Evolutionary conservation across 352 stramenopile genomes (phyloP), one percentile per base, ranked within the genome.

Genomic region (Phytophthora pini): DNA sequence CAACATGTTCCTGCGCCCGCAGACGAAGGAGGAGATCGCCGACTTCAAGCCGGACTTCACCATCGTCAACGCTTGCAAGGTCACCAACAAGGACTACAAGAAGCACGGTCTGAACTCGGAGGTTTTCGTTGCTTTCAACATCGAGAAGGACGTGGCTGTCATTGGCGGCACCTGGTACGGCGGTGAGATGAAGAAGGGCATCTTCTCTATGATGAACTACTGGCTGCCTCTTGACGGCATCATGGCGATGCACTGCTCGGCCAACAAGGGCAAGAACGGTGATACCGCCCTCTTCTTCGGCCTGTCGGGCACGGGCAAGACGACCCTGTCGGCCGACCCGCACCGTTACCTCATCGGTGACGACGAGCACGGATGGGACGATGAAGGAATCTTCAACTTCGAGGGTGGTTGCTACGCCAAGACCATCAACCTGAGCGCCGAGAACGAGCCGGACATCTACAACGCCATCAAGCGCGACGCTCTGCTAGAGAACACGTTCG

Each of bases 381-480:
- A 99, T 59, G 81, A 98, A 66, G 97, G 97, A 38, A 92, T 99
- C 54, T 99, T 99, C 82, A 99, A 99, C 86, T 99, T 99, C 74
- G 97, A 99, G 74, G 97, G 97, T 68, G 97, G 97, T 31, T 99
- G 97, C 84, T 99, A 99, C 76, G 97, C 97, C 64, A 99, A 99
- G 88, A 99, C 96, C n/a, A 98, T 99, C 79, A 97, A 99, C 70
- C 80, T 99, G 58, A 92, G 76, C 50, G 74, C 89, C 52, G 87
- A 98, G 77, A 99, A 98, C 69, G 97, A 99, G 74, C 97, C 97
- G 27, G 96, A 99, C 70, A 99, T 99, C 63, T 99, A 97, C 82
- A 84, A 93, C 56, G 97, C 97, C 50, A 99, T 99, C 78, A 93
- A 96, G 56, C 94, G 81, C 34, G 92, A 99, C 80, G 97, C 97